Evolutionary conservation across 768 basidiomycete genomes (phyloP), one percentile per base, ranked within the genome.

Genomic region (Auriscalpium vulgare): DNA sequence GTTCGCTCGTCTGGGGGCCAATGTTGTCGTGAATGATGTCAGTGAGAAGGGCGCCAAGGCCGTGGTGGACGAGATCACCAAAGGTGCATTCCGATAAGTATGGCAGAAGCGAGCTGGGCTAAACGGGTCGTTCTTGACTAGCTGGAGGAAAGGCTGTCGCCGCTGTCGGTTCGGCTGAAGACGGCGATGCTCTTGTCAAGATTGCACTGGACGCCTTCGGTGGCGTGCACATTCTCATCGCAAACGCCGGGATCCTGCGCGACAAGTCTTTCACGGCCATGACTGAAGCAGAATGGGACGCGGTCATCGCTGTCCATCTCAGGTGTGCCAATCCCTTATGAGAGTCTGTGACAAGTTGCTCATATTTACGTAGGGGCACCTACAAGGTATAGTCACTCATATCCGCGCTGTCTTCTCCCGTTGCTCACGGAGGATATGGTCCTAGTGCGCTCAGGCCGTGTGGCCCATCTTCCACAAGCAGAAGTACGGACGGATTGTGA

Each of bases 391-490:
- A 66, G 51, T 37, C 10, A 50, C 10, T 14, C 1, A 13, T 38
- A 14, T 29, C 29, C 19, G 5, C 4, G 37, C 43, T 47, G 40
- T 58, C 46, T 37, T 29, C n/a, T 37, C 2, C 37, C 35, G 8
- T 8, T 23, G 35, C 45, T 57, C 48, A 52, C 46, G 16, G 19
- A 19, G 16, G 9, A 49, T 6, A 4, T 43, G 9, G 16, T 49
- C n/a, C 8, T 57, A 93, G 88, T 94, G 92, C 60, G 86, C 83
- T 34, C 90, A 95, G 66, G 97, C 95, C 6, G 87, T 91, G 23
- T 99, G 97, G 97, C 93, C 95, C 0, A 74, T 91, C 63, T 97
- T 99, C 82, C 88, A 89, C 71, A 88, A 93, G 73, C 95, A 98
- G 69, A 93, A 92, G 71, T 97, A 85, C 67, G 97, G 97, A 34